phyloP scores from a whole-genome alignment of 2,329 filamentous ascomycete species.

The Trichoderma asperellum region DNA sequence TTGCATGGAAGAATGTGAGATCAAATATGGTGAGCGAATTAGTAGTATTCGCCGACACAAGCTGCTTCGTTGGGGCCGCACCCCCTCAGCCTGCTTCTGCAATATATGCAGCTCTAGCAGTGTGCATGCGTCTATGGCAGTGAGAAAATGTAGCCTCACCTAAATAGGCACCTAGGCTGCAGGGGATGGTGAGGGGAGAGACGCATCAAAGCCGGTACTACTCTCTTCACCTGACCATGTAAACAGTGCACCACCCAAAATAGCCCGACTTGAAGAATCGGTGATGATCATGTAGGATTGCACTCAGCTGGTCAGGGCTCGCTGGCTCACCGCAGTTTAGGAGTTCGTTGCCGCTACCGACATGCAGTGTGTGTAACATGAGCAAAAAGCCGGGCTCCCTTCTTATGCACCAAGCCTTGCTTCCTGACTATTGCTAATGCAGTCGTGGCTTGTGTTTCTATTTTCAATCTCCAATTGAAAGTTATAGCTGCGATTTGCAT shows the following conservation, averaged over 20 bases:
- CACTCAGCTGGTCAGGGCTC: not conserved
- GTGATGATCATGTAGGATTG: not conserved
- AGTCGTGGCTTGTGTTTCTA: not conserved
- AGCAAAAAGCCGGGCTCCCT: not conserved
- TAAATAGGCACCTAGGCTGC: not conserved
- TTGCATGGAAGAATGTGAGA: not conserved
- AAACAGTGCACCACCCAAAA: not conserved
- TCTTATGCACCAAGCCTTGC: not conserved
- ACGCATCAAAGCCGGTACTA: not conserved
- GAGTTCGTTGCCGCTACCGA: not conserved
- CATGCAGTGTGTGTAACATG: not conserved
- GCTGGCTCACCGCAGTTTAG: not conserved
- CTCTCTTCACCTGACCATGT: not conserved
- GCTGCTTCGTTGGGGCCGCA: not conserved
- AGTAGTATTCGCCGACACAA: not conserved
- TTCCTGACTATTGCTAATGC: not conserved
- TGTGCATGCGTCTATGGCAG: not conserved
- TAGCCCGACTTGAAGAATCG: not conserved
- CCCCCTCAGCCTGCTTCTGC: not conserved
- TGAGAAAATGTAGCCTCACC: not conserved
- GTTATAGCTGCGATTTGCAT: not conserved
- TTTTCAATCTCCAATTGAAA: not conserved
- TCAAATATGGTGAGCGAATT: not conserved
- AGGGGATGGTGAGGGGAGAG: not conserved
- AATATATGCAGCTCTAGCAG: not conserved